Evolutionary conservation across 495 filamentous ascomycete genomes (phyloP).

Genomic region (Neurospora sp.): DNA sequence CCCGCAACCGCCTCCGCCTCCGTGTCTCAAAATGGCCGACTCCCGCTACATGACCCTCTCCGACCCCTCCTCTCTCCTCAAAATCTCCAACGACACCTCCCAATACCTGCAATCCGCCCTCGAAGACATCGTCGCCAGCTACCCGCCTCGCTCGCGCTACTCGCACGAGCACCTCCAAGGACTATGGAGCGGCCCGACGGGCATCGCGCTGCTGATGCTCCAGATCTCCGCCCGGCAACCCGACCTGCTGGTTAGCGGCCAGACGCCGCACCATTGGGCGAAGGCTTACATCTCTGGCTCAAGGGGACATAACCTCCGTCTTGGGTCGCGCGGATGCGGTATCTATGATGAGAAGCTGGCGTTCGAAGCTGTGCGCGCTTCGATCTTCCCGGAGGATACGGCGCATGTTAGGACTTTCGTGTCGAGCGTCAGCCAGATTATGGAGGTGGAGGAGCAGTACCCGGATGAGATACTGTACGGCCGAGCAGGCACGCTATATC

Average conservation of each 20-base stretch:
- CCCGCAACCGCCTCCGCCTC: not conserved
- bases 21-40: not conserved
- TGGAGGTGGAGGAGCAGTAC: slow-evolving; percentile 15
- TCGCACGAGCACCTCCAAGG: slow-evolving; percentile 28
- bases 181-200: slow-evolving; percentile 49
- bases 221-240: slow-evolving; percentile 38
- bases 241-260: slow-evolving; percentile 33
- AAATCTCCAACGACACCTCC: slow-evolving; percentile 4
- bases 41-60: slow-evolving; percentile 7
- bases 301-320: slow-evolving; percentile 23
- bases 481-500: slow-evolving; percentile 50
- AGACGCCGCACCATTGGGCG: slow-evolving; percentile 37
- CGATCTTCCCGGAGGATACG: slow-evolving; percentile 30
- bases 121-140: slow-evolving; percentile 23
- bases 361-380: slow-evolving; percentile 40
- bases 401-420: slow-evolving; percentile 35
- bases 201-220: slow-evolving; percentile 50
- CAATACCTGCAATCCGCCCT: slow-evolving; percentile 15
- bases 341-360: slow-evolving; percentile 46
- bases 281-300: slow-evolving; percentile 36
- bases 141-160: slow-evolving; percentile 20
- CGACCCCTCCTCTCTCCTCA: slow-evolving; percentile 1
- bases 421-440: slow-evolving; percentile 26
- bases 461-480: slow-evolving; percentile 49
- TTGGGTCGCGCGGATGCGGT: slow-evolving; percentile 36